These are phyloP conservation scores for Populus tomentosa DNA, from an alignment of 441 rosid species.

Conservation along the genomic window DNA sequence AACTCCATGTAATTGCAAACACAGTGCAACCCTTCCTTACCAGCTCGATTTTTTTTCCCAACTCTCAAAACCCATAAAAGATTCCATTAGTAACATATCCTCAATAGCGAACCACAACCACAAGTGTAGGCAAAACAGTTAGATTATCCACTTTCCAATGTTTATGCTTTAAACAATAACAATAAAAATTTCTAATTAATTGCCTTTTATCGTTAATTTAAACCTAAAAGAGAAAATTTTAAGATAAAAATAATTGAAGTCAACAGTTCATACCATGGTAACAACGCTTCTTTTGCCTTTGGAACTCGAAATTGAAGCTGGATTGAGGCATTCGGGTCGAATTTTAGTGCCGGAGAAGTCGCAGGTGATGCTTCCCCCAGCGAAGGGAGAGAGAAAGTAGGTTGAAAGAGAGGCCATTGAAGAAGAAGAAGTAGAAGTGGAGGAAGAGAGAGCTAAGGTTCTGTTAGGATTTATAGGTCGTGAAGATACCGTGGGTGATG, in stretches of 20 bases:
- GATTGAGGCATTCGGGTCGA: constrained; percentile 46
- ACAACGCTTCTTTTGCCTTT: constrained; percentile 63
- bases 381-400: background rate
- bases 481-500: constrained; percentile 26
- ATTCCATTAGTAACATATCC: background rate
- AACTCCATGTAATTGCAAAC: background rate
- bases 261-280: constrained; percentile 45
- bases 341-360: constrained; percentile 52
- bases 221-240: background rate
- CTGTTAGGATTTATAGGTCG: constrained; percentile 4
- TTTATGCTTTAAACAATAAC: background rate
- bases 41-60: too few species aligned
- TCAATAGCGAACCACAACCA: background rate
- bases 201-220: background rate
- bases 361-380: background rate
- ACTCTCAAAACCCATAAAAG: background rate
- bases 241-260: background rate
- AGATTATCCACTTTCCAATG: background rate
- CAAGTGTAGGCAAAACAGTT: background rate
- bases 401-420: background rate
- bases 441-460: background rate
- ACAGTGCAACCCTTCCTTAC: background rate
- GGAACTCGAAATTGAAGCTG: constrained; percentile 41
- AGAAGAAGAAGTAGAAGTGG: background rate
- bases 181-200: background rate